Evolutionary conservation across 2,329 filamentous ascomycete species (phyloP), one percentile per base, ranked within the genome.

Genomic region (Neophaeococcomyces aloes): DNA sequence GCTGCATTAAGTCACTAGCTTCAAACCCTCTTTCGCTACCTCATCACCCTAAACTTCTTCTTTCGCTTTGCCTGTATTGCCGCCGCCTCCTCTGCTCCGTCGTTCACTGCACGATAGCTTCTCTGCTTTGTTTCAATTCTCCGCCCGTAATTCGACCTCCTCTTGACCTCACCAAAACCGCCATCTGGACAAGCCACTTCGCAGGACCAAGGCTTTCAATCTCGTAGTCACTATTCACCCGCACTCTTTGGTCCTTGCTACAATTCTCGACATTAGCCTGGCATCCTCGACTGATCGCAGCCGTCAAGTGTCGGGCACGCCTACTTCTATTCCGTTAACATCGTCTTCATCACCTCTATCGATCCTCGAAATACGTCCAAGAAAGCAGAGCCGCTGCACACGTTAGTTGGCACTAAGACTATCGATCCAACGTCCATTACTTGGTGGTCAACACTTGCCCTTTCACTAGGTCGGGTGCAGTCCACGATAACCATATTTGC

Each of bases 391-490:
- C 23, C 10, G 10, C 23, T 6, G 23, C 23, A 27, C 23, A 27
- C 23, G 23, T 27, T 27, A 6, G 23, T 5, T 27, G 23, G 5
- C 5, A 27, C 5, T 5, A 6, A 27, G 23, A 10, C 5, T 27
- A 5, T 6, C 5, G 10, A 5, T 27, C 23, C 5, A 27, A 27
- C 10, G 10, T 27, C 23, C 23, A 27, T 6, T 27, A 27, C 10
- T 27, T 27, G 23, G 23, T 10, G 10, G 19, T 15, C 27, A 8
- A 29, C 23, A 19, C 39, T 42, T 42, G 39, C 30, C 31, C 39
- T 42, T 42, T 42, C 31, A 42, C 39, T 42, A 42, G 39, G 31
- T 42, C 39, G 30, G 29, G 39, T 35, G 39, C 27, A 19, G 17
- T 23, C 18, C 19, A 38, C 8, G 35, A 27, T 7, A 38, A 19